Evolutionary conservation across 176 grass and related monocot genomes (phyloP).

Genomic region (Melocanna baccifera): DNA sequence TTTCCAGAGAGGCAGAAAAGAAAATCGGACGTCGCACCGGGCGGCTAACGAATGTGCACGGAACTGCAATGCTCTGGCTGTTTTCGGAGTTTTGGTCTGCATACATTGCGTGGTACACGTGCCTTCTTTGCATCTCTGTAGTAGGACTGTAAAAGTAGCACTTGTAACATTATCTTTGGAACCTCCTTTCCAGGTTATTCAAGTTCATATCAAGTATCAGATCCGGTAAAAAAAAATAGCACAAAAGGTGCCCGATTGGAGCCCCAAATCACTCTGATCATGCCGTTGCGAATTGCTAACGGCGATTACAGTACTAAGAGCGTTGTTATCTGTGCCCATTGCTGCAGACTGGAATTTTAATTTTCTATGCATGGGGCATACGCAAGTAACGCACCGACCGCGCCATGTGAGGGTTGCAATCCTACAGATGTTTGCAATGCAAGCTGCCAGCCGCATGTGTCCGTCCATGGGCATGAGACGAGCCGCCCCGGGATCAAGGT

Average conservation of each 20-base stretch:
- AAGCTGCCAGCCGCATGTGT: not conserved
- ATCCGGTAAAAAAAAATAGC: not conserved
- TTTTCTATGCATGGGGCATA: not conserved
- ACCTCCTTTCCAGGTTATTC: not conserved
- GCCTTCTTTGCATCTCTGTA: not conserved
- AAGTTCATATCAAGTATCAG: not conserved
- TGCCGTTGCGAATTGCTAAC: not conserved
- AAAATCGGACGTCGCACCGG: not conserved
- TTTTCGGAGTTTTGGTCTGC: not conserved
- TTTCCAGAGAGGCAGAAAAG: slow-evolving; percentile 9
- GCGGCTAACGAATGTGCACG: slow-evolving; percentile 5
- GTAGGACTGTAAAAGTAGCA: not conserved
- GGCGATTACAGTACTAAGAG: not conserved
- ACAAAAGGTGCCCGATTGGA: not conserved
- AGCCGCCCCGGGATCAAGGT: not conserved
- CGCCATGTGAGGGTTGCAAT: slow-evolving; percentile 30
- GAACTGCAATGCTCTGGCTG: not conserved
- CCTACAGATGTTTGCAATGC: slow-evolving; percentile 25
- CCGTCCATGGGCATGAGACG: not conserved
- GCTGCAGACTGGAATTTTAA: not conserved
- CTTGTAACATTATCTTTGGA: not conserved
- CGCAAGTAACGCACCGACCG: no score
- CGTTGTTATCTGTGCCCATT: not conserved
- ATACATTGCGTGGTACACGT: not conserved
- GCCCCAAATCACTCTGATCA: not conserved